Evolutionary conservation across 164 flowering plant species (phyloP).

Genomic region (Cinnamomum chago): DNA sequence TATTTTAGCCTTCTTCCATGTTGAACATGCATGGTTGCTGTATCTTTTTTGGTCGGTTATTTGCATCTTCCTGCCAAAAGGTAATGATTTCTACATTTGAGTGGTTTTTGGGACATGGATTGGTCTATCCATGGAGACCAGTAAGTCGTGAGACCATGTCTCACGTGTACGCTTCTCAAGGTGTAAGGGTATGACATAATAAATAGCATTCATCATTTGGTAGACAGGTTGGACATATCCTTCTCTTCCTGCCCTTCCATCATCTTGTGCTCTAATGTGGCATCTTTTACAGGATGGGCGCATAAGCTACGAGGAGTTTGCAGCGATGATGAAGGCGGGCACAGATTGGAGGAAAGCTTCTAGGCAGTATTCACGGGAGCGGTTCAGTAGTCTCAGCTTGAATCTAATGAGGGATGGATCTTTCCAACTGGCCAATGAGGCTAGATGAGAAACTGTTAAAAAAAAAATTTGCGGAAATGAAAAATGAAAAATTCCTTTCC

Average conservation of each 20-base stretch:
- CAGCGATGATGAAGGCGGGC: conserved; percentile 83
- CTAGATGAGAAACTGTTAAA: conserved; percentile 11
- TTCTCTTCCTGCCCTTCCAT: background rate
- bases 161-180: background rate
- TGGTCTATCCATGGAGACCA: background rate
- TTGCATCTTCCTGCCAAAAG: background rate
- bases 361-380: conserved; percentile 74
- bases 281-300: conserved; percentile 60
- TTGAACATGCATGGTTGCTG: background rate
- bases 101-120: no score
- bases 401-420: conserved; percentile 68
- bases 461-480: background rate
- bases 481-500: background rate
- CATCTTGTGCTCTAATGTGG: background rate
- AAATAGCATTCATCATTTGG: background rate
- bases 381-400: conserved; percentile 68
- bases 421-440: conserved; percentile 33
- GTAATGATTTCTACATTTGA: no score
- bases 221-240: background rate
- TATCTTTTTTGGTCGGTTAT: background rate
- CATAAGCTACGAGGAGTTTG: conserved; percentile 81
- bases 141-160: background rate
- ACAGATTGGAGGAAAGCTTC: conserved; percentile 95
- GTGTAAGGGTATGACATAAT: background rate
- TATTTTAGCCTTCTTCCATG: background rate